Conservation (phyloP, 108 stramenopile genomes). For the Pseudonitzschia pungens region DNA sequence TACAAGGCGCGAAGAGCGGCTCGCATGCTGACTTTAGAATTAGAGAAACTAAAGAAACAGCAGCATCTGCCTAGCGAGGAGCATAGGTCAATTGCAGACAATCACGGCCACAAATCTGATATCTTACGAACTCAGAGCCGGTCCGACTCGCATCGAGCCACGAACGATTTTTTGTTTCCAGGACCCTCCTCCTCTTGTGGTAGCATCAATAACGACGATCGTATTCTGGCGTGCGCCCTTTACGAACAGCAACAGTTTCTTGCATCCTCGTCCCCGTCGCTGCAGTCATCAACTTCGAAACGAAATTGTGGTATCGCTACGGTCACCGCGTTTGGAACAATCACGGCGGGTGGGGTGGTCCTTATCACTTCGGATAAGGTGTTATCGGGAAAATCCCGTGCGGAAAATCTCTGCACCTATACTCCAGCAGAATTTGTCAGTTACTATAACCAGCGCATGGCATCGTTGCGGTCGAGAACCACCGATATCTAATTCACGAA, state of each 20-base stretch:
- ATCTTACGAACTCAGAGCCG: background rate
- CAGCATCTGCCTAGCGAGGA: background rate
- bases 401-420: background rate
- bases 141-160: background rate
- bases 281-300: background rate
- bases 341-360: background rate
- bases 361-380: slow-evolving; percentile 3
- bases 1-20: slow-evolving; percentile 2
- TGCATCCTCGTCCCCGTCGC: background rate
- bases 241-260: background rate
- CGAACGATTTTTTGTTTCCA: background rate
- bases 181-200: background rate
- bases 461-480: background rate
- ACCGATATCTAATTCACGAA: too few relatives aligned
- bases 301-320: background rate
- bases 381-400: background rate
- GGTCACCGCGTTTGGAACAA: background rate
- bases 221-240: background rate
- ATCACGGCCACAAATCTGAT: background rate
- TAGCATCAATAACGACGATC: background rate
- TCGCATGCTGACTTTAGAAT: background rate
- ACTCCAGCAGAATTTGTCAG: background rate
- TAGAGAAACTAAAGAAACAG: background rate
- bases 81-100: background rate
- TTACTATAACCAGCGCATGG: slow-evolving; percentile 5